These are phyloP conservation scores for Yamadazyma sp. DNA, from an alignment of 805 yeast species.

Conservation along the genomic window DNA sequence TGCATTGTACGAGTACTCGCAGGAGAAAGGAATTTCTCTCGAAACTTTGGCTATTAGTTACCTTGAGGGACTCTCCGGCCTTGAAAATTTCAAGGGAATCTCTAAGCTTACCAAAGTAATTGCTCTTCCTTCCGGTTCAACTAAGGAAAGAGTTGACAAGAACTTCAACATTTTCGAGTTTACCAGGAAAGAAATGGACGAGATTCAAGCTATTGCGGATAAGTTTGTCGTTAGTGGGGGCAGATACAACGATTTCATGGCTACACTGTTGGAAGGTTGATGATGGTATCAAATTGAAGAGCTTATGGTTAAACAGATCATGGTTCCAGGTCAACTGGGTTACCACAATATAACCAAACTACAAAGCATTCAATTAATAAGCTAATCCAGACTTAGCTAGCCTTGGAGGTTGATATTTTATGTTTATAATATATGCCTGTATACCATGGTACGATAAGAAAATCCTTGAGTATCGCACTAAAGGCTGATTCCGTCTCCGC, in stretches of 20 bases:
- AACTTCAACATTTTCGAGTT: constrained; percentile 52
- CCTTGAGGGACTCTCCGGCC: constrained; percentile 65
- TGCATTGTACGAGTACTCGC: constrained; percentile 50
- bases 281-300: too few relatives aligned
- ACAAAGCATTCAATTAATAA: too few relatives aligned
- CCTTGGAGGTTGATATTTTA: too few relatives aligned
- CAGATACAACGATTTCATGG: constrained; percentile 39
- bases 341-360: too few relatives aligned
- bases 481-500: too few relatives aligned
- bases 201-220: constrained; percentile 48
- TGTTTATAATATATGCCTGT: too few relatives aligned
- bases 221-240: constrained; percentile 52
- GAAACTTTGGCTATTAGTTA: constrained; percentile 50
- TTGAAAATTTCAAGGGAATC: constrained; percentile 45
- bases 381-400: too few relatives aligned
- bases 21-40: constrained; percentile 49
- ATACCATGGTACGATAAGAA: too few relatives aligned
- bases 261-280: background rate
- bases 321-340: too few relatives aligned
- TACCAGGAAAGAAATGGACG: constrained; percentile 55
- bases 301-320: too few relatives aligned
- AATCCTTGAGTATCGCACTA: too few relatives aligned
- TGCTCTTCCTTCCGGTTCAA: constrained; percentile 81
- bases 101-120: constrained; percentile 52
- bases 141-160: constrained; percentile 56